Evolutionary conservation across 2,329 filamentous ascomycete genomes (phyloP), one percentile per base, ranked within the genome.

Genomic region (Rutstroemia sp.): DNA sequence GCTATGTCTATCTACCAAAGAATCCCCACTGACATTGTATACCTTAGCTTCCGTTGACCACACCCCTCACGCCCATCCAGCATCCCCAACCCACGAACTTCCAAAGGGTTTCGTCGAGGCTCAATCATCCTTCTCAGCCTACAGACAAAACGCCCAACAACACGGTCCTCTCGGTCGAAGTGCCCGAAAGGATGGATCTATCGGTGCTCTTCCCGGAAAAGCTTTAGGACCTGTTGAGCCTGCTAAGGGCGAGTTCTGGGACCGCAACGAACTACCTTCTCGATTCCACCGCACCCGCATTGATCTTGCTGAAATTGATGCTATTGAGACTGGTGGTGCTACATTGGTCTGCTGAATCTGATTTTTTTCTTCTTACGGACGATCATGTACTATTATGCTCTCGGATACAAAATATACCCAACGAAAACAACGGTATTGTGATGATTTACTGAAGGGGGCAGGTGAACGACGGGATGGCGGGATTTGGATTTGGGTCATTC

Each of bases 241-340:
- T 39, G 79, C 80, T 58, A 73, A 83, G 67, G 92, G 92, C 64
- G 76, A 89, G 71, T 90, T 80, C 73, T 96, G 96, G 70, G 94
- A 97, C 73, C 84, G 91, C 65, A 88, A 83, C 65, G 88, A 99
- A 75, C 84, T 99, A 23, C 92, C 94, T 17, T 71, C 78, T 61
- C 83, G 92, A 66, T 99, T 96, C 81, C 83, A 86, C 68, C 82
- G 90, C 62, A 76, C 82, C 49, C 80, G 83, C 12, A 88, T 92
- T 74, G 86, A 82, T 39, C 73, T 85, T 65, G 84, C 85, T 45
- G 94, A 99, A 81, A 99, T 99, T 59, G 94, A 97, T 73, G 92
- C 91, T 21, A 82, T 99, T 68, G 91, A 96, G 82, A 94, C 89
- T 56, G 94, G 92, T 55, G 94, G 94, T 57, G 94, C 92, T 36